These are phyloP conservation scores for Colletotrichum echinochloae DNA, from an alignment of 2,329 filamentous ascomycete genomes.

Conservation along the genomic window DNA sequence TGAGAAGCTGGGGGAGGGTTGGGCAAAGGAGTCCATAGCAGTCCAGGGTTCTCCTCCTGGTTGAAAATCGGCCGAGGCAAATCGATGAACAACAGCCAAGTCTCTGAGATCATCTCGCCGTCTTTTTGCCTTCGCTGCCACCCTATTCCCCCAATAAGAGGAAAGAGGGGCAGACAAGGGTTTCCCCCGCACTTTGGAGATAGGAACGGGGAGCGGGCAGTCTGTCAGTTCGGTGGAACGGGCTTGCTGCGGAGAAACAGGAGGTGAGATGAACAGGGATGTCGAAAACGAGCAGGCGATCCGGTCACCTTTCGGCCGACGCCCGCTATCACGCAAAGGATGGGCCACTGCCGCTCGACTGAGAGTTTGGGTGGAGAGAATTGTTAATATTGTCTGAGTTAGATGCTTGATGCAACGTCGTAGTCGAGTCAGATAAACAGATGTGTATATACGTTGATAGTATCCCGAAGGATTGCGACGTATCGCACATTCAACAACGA, in stretches of 20 bases:
- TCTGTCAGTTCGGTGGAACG: constrained; percentile 22
- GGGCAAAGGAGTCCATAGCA: not conserved
- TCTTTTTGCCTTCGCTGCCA: not conserved
- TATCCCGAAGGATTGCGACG: not conserved
- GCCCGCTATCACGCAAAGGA: constrained; percentile 26
- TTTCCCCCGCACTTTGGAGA: constrained; percentile 30
- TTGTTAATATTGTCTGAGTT: not conserved
- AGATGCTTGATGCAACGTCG: not conserved
- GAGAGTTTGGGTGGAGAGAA: not conserved
- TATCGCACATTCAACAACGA: not conserved
- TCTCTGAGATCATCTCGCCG: constrained; percentile 4
- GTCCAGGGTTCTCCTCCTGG: constrained; percentile 24
- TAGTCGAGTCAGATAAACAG: constrained; percentile 13
- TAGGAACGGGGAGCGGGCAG: constrained; percentile 11
- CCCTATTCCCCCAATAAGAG: not conserved
- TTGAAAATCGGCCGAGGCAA: constrained; percentile 26
- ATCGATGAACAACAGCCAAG: not conserved
- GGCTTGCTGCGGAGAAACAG: constrained; percentile 38
- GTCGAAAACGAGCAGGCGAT: constrained; percentile 4
- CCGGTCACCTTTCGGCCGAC: constrained; percentile 32
- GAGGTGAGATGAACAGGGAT: constrained; percentile 15
- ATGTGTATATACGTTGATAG: not conserved
- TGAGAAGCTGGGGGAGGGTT: constrained; percentile 18
- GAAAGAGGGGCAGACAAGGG: not conserved
- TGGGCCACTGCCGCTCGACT: constrained; percentile 1